Conservation (phyloP, 1,284 basidiomycete genomes). For the Ceratobasidium sp. region DNA sequence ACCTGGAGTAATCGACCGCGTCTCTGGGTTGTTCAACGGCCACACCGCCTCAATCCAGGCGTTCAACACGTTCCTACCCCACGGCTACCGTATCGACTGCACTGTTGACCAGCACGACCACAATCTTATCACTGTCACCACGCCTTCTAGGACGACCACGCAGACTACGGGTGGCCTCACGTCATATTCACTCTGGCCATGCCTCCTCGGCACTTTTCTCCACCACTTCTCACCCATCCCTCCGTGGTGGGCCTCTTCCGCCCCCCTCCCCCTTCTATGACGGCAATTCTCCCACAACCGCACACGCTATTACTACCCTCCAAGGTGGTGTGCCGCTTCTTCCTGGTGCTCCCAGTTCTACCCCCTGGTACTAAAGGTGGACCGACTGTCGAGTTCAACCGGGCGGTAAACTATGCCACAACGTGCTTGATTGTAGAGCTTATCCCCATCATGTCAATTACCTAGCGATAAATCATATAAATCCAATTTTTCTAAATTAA, state of each 20-base stretch:
- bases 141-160: conserved; percentile 84
- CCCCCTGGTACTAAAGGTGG: conserved; percentile 50
- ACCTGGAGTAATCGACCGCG: conserved; percentile 97
- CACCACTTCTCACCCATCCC: conserved; percentile 48
- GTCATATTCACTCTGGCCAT: conserved; percentile 27
- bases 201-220: conserved; percentile 49
- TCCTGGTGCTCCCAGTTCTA: conserved; percentile 37
- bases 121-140: conserved; percentile 93
- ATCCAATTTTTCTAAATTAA: too few relatives aligned
- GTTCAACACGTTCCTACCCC: conserved; percentile 98
- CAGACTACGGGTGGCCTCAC: conserved; percentile 60
- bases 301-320: conserved; percentile 48
- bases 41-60: conserved; percentile 96
- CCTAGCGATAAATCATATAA: too few relatives aligned
- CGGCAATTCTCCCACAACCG: conserved; percentile 48
- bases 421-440: too few relatives aligned
- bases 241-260: conserved; percentile 25
- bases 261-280: conserved; percentile 39
- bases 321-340: conserved; percentile 49
- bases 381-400: conserved; percentile 82
- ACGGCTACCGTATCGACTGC: conserved; percentile 97
- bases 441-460: too few relatives aligned
- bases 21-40: conserved; percentile 94
- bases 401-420: conserved; percentile 95
- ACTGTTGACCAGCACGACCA: conserved; percentile 75